phyloP scores from a whole-genome alignment of 1,139 yeast species.

The Sugiyamaella sp. region DNA sequence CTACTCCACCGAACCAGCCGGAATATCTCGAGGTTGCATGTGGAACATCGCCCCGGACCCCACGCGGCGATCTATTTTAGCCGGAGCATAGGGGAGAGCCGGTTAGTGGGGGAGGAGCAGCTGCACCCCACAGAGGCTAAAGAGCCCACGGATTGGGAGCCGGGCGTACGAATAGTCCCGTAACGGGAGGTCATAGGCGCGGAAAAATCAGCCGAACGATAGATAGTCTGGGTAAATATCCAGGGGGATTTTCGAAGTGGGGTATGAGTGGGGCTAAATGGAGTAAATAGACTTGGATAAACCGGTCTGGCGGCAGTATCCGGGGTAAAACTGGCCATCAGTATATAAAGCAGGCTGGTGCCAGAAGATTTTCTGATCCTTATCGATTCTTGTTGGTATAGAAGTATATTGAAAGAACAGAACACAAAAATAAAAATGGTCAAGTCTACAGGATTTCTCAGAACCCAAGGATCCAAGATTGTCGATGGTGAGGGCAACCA shows the following conservation, averaged over 20 bases:
- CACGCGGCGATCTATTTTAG: constrained; percentile 6
- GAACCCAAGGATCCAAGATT: constrained; percentile 48
- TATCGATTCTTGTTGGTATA: background rate
- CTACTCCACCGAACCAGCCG: too few species aligned
- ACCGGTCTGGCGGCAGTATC: background rate
- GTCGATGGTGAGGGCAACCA: constrained; percentile 45
- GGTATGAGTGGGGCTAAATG: constrained; percentile 9
- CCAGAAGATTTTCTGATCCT: background rate
- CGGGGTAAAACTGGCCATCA: background rate
- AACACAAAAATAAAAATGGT: background rate
- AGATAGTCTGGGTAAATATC: constrained; percentile 11
- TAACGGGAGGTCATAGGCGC: constrained; percentile 3
- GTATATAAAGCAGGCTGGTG: background rate
- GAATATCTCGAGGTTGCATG: too few species aligned
- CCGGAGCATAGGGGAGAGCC: constrained; percentile 11
- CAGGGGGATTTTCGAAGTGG: constrained; percentile 8
- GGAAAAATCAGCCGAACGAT: constrained; percentile 2
- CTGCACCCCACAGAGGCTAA: constrained; percentile 12
- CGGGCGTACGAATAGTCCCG: constrained; percentile 5
- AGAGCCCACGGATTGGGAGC: background rate
- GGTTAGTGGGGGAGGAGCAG: constrained; percentile 6
- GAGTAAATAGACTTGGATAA: background rate
- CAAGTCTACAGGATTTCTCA: constrained; percentile 24
- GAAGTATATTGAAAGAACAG: background rate
- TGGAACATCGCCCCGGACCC: too few species aligned